Evolutionary conservation across 2,329 filamentous ascomycete species (phyloP).

Genomic region (Cladosporium cucumerinum): DNA sequence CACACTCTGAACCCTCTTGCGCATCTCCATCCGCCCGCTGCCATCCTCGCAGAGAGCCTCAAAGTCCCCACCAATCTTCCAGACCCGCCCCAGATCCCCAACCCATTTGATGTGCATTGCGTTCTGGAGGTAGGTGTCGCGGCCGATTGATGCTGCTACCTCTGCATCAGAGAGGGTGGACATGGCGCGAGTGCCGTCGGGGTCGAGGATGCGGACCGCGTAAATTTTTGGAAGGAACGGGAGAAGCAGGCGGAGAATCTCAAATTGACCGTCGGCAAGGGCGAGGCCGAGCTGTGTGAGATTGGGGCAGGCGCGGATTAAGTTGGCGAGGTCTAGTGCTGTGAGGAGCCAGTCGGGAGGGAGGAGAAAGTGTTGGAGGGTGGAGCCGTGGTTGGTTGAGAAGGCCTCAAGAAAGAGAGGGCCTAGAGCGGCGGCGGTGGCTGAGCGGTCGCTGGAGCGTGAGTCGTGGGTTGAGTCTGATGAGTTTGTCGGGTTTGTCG

Average conservation of each 20-base stretch:
- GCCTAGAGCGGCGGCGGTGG: not conserved
- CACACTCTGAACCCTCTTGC: constrained; percentile 32
- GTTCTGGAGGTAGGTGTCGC: constrained; percentile 20
- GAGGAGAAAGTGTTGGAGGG: constrained; percentile 55
- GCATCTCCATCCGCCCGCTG: constrained; percentile 25
- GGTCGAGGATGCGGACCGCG: constrained; percentile 41
- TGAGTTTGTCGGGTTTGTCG: constrained; percentile 19
- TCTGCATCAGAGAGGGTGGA: constrained; percentile 22
- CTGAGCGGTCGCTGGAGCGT: not conserved
- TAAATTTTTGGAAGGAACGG: constrained; percentile 39
- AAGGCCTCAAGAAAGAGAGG: constrained; percentile 49
- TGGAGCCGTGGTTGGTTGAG: constrained; percentile 49
- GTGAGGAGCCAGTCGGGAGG: constrained; percentile 54
- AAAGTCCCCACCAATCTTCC: constrained; percentile 32
- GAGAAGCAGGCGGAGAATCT: constrained; percentile 39
- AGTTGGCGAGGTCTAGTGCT: constrained; percentile 45
- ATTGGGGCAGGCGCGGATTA: constrained; percentile 55
- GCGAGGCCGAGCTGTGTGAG: constrained; percentile 58
- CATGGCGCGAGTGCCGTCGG: constrained; percentile 11
- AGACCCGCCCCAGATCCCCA: constrained; percentile 40
- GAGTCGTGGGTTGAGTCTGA: not conserved
- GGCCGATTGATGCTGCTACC: constrained; percentile 32
- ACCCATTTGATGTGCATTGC: constrained; percentile 35
- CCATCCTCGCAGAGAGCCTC: constrained; percentile 19
- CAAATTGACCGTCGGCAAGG: constrained; percentile 57